These are phyloP conservation scores for Straminergon stramineum DNA, from an alignment of 225 moss, liverwort and hornwort species.

Conservation along the genomic window DNA sequence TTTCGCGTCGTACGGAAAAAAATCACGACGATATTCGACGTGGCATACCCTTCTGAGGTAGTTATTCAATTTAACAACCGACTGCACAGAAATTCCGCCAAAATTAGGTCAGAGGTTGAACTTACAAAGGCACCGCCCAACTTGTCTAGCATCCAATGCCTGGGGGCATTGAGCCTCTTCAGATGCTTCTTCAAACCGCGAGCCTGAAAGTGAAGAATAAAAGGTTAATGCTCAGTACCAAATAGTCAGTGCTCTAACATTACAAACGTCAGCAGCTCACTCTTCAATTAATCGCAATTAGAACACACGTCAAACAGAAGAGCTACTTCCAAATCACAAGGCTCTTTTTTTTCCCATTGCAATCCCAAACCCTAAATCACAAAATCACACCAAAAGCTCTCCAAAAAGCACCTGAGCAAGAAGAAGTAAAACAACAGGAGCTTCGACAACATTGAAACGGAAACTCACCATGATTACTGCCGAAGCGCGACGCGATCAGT, in stretches of 20 bases:
- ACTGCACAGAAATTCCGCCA: background rate
- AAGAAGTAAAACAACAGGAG: no score
- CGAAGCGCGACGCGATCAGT: conserved; percentile 10
- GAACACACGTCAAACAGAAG: background rate
- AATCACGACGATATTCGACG: background rate
- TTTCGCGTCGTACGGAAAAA: background rate
- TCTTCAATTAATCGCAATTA: background rate
- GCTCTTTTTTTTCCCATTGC: no score
- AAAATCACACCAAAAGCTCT: background rate
- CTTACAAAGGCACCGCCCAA: conserved; percentile 86
- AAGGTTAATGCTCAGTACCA: background rate
- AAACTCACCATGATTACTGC: conserved; percentile 19
- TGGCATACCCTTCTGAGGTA: no score
- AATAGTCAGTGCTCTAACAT: background rate
- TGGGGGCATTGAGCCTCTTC: conserved; percentile 93
- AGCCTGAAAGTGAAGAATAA: conserved; percentile 19
- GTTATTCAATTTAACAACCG: background rate
- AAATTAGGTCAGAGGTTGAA: conserved; percentile 8
- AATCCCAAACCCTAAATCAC: conserved; percentile 9
- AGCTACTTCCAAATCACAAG: background rate
- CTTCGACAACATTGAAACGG: no score
- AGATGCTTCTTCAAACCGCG: conserved; percentile 93
- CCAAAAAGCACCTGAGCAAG: background rate
- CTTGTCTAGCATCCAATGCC: conserved; percentile 97
- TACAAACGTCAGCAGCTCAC: background rate